A percentile compares a stretch with the other conserved stretches of the same genome.
Conservation (phyloP, 169 alveolate genomes). For the Sarcocystis neurona region DNA sequence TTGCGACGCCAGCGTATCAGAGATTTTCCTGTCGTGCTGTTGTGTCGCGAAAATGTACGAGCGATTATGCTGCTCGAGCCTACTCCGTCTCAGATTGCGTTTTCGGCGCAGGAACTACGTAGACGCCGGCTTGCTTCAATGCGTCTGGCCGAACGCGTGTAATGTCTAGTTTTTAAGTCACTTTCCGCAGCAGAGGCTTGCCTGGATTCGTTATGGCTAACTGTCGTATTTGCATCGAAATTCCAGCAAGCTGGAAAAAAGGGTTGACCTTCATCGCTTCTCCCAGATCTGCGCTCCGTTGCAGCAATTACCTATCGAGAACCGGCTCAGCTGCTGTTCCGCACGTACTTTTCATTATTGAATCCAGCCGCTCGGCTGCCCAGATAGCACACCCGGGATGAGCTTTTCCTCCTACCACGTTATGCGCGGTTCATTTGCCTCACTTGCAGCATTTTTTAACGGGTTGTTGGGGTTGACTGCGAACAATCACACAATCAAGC, state of each 20-base stretch:
- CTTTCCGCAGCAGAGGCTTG: background rate
- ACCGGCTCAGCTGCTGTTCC: background rate
- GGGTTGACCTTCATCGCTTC: slow-evolving; percentile 52
- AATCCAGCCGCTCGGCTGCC: slow-evolving; percentile 25
- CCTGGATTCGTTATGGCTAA: slow-evolving; percentile 56
- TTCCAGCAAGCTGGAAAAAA: slow-evolving; percentile 54
- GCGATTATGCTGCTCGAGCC: background rate
- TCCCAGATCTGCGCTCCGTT: slow-evolving; percentile 11
- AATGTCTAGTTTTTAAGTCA: background rate
- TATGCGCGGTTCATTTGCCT: too few relatives aligned
- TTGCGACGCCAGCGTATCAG: background rate
- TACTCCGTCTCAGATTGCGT: slow-evolving; percentile 16
- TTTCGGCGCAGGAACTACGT: slow-evolving; percentile 43
- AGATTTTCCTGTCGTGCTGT: background rate
- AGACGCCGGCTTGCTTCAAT: slow-evolving; percentile 52
- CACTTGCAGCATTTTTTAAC: slow-evolving; percentile 24
- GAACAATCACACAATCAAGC: background rate
- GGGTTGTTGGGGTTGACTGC: slow-evolving; percentile 33
- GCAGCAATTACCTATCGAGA: background rate
- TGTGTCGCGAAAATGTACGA: background rate
- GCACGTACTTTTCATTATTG: background rate
- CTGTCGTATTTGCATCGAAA: slow-evolving; percentile 49
- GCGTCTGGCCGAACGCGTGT: background rate
- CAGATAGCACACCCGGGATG: background rate
- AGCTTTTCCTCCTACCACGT: background rate